Conservation (phyloP, 2,329 filamentous ascomycete genomes). For the Thielaviopsis euricoi region DNA sequence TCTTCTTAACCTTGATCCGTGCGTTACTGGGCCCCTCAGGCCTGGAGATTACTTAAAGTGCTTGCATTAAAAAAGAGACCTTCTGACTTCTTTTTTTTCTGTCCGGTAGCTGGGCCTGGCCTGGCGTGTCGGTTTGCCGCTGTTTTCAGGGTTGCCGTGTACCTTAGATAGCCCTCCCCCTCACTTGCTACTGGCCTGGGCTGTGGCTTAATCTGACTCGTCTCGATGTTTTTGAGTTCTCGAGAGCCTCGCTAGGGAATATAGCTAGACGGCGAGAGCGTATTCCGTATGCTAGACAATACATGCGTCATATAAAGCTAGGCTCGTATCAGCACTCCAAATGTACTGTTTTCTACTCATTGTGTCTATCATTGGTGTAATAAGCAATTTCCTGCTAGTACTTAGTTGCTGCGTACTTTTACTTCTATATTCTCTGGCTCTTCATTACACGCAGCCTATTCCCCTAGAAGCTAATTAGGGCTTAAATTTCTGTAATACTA, state of each 20-base stretch:
- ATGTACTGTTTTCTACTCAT: too few relatives aligned
- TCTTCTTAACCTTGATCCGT: not conserved
- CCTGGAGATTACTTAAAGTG: not conserved
- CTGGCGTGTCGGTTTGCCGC: not conserved
- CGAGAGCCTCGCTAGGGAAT: too few relatives aligned
- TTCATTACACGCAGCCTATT: too few relatives aligned
- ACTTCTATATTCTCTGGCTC: too few relatives aligned
- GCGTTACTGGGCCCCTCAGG: not conserved
- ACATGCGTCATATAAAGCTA: too few relatives aligned
- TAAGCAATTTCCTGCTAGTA: not conserved
- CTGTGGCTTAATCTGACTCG: not conserved
- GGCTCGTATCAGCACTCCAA: too few relatives aligned
- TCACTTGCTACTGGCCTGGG: not conserved
- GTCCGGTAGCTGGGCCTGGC: not conserved
- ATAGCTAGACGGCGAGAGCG: too few relatives aligned
- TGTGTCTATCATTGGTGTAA: not conserved
- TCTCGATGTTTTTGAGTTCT: not conserved
- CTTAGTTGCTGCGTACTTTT: too few relatives aligned
- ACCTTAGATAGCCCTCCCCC: not conserved
- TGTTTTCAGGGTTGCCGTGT: not conserved
- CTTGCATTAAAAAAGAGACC: not conserved
- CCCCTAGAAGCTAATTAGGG: not conserved
- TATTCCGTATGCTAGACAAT: too few relatives aligned
- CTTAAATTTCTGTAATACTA: not conserved
- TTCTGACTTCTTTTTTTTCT: not conserved